Evolutionary conservation across 345 rosid species (phyloP), one percentile per base, ranked within the genome.

Genomic region (Combretum micranthum): DNA sequence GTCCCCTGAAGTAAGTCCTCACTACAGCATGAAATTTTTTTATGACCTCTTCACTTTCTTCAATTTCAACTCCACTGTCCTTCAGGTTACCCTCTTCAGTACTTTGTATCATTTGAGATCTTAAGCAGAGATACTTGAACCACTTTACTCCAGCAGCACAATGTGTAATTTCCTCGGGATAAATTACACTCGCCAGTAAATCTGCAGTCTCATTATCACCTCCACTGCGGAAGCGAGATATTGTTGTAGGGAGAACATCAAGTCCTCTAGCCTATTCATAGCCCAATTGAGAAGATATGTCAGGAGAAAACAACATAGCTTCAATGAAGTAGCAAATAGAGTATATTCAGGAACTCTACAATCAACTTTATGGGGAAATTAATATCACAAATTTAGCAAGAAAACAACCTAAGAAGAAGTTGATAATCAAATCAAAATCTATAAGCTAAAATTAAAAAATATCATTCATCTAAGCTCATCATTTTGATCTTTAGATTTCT

Each of bases 101-200:
- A 32, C 39, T 11, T 7, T 32, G 39, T 5, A 5, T 32, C 39
- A 32, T 32, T 32, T 32, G 9, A n/a, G 85, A 71, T 67, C 90
- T 77, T 64, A 52, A 70, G 71, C 83, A 81, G n/a, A 92, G 77
- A 69, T 66, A 86, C 77, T 72, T 84, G 18, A 92, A 88, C 98
- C 98, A 92, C 72, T 62, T 84, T 0, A 92, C 86, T 63, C 98
- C 98, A 57, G 95, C 86, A 56, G 96, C 95, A 83, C 95, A 91
- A 67, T 86, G 98, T 44, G 96, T 86, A 55, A 88, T 83, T 72
- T 88, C 95, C 65, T 88, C 93, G 4, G 95, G 98, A 70, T 92
- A 88, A 44, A 92, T 69, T 54, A 86, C 83, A 1, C 15, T 81
- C 83, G 86, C 90, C 59, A 81, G 69, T 61, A 92, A 69, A 57